A percentile compares a stretch with the other conserved stretches of the same genome.
Evolutionary conservation across 306 rosid genomes (phyloP).

Genomic region (Trichosanthes cucumerina): DNA sequence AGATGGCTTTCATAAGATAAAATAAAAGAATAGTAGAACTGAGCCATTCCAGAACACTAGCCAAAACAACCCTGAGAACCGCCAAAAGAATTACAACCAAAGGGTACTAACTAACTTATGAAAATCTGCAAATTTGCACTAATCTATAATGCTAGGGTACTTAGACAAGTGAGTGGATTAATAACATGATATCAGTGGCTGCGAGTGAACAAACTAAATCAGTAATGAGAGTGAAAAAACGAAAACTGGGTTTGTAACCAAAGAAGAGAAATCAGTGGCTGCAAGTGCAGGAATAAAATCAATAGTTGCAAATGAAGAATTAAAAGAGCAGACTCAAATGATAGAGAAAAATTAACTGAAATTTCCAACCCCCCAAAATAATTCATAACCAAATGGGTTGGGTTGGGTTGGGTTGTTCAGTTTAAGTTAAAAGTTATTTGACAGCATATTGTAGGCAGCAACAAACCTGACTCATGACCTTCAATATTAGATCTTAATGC

Average conservation of each 20-base stretch:
- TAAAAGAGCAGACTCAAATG: background rate
- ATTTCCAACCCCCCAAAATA: background rate
- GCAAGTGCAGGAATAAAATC: background rate
- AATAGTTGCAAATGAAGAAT: background rate
- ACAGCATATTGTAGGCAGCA: background rate
- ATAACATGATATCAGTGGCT: background rate
- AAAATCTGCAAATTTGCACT: background rate
- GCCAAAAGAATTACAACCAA: background rate
- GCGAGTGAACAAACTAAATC: background rate
- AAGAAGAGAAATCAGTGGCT: background rate
- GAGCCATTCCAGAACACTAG: background rate
- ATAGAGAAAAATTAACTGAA: background rate
- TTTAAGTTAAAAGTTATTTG: background rate
- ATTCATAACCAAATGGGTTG: background rate
- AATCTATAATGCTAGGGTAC: background rate
- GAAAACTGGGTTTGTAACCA: background rate
- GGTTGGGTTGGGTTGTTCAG: background rate
- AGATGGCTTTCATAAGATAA: background rate
- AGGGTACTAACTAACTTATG: background rate
- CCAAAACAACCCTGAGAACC: background rate
- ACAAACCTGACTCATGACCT: background rate
- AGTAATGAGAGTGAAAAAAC: background rate
- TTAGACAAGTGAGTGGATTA: background rate
- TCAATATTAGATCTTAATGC: background rate
- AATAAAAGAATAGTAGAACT: background rate